phyloP scores from a whole-genome alignment of 1,284 basidiomycete species.

The Trichosporon sp. region DNA sequence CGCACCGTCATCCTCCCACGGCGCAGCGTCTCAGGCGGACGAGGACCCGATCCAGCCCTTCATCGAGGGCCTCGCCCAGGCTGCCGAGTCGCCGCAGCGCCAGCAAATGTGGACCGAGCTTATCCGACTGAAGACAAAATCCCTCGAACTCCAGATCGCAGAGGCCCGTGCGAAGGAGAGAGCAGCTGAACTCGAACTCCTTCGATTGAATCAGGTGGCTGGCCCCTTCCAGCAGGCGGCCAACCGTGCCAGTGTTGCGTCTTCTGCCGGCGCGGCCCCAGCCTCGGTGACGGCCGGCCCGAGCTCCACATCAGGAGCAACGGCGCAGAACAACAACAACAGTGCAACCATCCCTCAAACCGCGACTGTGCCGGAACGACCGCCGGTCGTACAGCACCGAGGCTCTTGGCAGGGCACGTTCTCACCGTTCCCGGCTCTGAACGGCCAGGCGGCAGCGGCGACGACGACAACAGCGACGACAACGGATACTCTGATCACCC shows the following conservation, averaged over 20 bases:
- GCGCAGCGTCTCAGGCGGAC: not conserved
- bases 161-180: constrained; percentile 40
- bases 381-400: constrained; percentile 4
- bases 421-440: not conserved
- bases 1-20: not conserved
- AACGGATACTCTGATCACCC: not conserved
- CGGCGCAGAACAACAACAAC: not conserved
- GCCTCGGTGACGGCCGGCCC: not conserved
- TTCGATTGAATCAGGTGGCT: constrained; percentile 25
- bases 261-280: not conserved
- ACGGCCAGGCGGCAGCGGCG: not conserved
- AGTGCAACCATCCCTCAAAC: not conserved
- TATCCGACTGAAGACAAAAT: constrained; percentile 36
- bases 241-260: not conserved
- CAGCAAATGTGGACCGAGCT: constrained; percentile 42
- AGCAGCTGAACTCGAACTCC: constrained; percentile 43
- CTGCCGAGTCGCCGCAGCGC: constrained; percentile 26
- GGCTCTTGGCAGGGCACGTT: not conserved
- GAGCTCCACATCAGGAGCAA: not conserved
- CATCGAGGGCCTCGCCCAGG: constrained; percentile 19
- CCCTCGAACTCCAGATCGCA: constrained; percentile 47
- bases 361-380: not conserved
- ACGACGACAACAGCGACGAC: too few species aligned
- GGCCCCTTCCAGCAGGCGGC: not conserved
- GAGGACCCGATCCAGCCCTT: constrained; percentile 20